Base-by-base conservation (phyloP, 176 grass and related monocot species). In the Chloris gayana region DNA sequence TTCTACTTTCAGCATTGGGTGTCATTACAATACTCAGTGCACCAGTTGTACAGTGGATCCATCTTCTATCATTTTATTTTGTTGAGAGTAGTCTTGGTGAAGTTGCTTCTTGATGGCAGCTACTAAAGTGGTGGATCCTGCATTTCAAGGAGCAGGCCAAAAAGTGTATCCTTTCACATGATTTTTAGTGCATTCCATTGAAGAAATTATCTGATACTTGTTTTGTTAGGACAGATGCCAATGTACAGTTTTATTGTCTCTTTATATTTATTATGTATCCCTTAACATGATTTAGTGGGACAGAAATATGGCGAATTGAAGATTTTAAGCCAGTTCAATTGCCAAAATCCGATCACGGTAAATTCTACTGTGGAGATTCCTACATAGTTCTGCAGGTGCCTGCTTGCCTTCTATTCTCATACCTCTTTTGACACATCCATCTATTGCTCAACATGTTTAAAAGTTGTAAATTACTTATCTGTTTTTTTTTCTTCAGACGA, bases 361-460 rank as follows among this genome's bases (percentile, higher is more conserved):
- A 99, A 93, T 99, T 99, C 85, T 99, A 95, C 75, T 88, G 79
- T 45, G 96, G 96, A 77, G 96, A 99, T 93, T 99, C 96, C 58
- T 99, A 99, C 82, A 90, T 99, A 84, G 45, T 99, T 88, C 83
- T 99, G 29, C 90, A 99, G 91, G 96, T 99, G 83, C 83, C 75
- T 86, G 24, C 49, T 79, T 80, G 33, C 33, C 15, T 37, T 72
- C 62, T 75, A 67, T 57, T 67, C 29, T 79, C 25, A 26, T 69
- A 57, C 47, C 24, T 61, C 14, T 67, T 86, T 31, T 45, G 37
- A 51, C 10, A 47, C 24, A 46, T 35, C 30, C 68, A 74, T 65
- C 13, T 70, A 5, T 79, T 54, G 71, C 35, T 87, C 14, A 33
- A 39, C 2, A 39, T 14, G 33, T 21, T 4, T 21, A 54, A 38